Percentiles rank a stretch among this genome's conserved stretches.
Evolutionary conservation across 768 basidiomycete species (phyloP).

Genomic region (Neoboletus subvelutipes): DNA sequence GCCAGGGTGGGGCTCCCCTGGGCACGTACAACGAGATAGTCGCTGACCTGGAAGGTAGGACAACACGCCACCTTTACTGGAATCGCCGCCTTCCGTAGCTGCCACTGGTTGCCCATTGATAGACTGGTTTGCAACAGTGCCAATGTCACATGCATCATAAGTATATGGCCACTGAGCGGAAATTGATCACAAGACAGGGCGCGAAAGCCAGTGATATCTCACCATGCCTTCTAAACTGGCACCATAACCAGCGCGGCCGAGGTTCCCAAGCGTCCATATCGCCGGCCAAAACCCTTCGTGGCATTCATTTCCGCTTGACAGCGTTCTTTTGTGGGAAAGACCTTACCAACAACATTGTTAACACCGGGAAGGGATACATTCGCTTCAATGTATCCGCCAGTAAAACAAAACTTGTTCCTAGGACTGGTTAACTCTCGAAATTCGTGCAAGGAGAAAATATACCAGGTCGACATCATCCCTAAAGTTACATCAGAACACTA

Average conservation of each 20-base stretch:
- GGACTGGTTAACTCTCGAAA: slow-evolving; percentile 5
- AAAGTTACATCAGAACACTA: slow-evolving; percentile 35
- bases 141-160: slow-evolving; percentile 78
- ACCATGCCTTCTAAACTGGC: slow-evolving; percentile 57
- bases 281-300: slow-evolving; percentile 49
- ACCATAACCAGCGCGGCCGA: slow-evolving; percentile 68
- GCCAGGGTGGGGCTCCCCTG: slow-evolving; percentile 80
- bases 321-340: neutral
- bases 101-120: slow-evolving; percentile 64
- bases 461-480: slow-evolving; percentile 51
- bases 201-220: slow-evolving; percentile 10
- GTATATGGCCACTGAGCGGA: slow-evolving; percentile 59
- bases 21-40: slow-evolving; percentile 84
- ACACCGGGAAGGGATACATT: slow-evolving; percentile 65
- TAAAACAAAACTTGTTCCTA: slow-evolving; percentile 91
- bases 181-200: neutral
- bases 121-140: slow-evolving; percentile 81
- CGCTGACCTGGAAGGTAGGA: slow-evolving; percentile 81
- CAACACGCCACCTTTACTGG: slow-evolving; percentile 43
- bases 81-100: slow-evolving; percentile 60
- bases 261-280: slow-evolving; percentile 59
- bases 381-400: slow-evolving; percentile 73
- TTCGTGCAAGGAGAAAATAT: slow-evolving; percentile 5
- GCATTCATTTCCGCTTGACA: slow-evolving; percentile 3
- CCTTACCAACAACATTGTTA: slow-evolving; percentile 54